A percentile compares a stretch with the other conserved stretches of the same genome.
These are phyloP conservation scores for Oryza glumipatula DNA, from an alignment of 176 grass and related monocot genomes.

Conservation along the genomic window DNA sequence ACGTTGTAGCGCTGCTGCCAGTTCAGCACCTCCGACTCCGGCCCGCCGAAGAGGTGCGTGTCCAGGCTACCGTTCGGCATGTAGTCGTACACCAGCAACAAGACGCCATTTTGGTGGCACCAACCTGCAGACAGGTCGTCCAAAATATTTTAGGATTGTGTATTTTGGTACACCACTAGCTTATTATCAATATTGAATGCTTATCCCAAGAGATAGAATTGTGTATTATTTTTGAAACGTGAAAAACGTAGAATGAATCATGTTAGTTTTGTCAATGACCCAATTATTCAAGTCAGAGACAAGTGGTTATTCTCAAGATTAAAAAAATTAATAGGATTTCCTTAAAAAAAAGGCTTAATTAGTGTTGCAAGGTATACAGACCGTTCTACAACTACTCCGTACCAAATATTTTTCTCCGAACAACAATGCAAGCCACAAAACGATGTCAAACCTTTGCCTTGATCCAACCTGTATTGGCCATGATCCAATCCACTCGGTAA, in stretches of 20 bases:
- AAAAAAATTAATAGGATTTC: no score
- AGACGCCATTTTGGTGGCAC: slow-evolving; percentile 74
- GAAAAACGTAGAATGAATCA: not conserved
- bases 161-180: no score
- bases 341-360: no score
- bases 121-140: slow-evolving; percentile 52
- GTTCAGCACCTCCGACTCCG: slow-evolving; percentile 40
- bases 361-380: not conserved
- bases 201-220: not conserved
- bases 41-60: slow-evolving; percentile 53
- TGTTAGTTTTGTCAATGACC: not conserved
- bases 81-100: slow-evolving; percentile 86
- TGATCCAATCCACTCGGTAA: not conserved
- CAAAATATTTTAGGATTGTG: not conserved
- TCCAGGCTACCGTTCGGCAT: slow-evolving; percentile 86
- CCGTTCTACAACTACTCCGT: not conserved
- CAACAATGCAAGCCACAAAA: not conserved
- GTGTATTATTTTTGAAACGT: not conserved
- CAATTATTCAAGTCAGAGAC: not conserved
- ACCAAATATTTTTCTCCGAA: not conserved
- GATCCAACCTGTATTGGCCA: not conserved
- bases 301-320: not conserved
- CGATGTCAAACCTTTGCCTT: not conserved
- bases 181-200: not conserved
- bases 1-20: slow-evolving; percentile 79